Evolutionary conservation across 768 basidiomycete genomes (phyloP).

Genomic region (Suillus plorans): DNA sequence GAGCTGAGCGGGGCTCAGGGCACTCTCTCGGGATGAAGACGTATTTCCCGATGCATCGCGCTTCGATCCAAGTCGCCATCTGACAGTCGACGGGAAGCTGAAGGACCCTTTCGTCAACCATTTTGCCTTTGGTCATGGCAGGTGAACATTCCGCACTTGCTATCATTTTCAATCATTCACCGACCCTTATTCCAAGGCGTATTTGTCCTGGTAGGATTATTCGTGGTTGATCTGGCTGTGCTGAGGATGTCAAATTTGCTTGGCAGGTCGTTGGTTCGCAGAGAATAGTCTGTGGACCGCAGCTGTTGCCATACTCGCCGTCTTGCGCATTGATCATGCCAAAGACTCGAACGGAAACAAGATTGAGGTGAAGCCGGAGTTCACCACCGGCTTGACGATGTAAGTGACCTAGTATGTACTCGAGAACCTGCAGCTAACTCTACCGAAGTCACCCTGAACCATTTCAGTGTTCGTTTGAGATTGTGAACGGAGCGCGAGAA

Average conservation of each 20-base stretch:
- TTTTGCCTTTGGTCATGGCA: background rate
- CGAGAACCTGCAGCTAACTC: background rate
- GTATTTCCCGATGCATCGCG: background rate
- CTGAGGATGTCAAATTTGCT: background rate
- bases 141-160: background rate
- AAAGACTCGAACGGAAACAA: background rate
- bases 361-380: background rate
- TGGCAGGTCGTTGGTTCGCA: constrained; percentile 5
- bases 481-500: background rate
- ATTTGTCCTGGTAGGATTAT: background rate
- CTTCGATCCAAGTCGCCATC: constrained; percentile 3
- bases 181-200: background rate
- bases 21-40: constrained; percentile 3
- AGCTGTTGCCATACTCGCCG: background rate
- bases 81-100: background rate
- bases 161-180: background rate
- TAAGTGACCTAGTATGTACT: background rate
- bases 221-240: background rate
- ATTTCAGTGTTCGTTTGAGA: background rate
- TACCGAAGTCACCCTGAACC: background rate
- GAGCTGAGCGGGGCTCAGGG: background rate
- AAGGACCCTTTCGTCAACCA: background rate
- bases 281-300: background rate
- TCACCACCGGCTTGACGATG: background rate
- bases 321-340: background rate